Conservation (phyloP, 2,329 filamentous ascomycete genomes). For the Neofusicoccum laricinum region DNA sequence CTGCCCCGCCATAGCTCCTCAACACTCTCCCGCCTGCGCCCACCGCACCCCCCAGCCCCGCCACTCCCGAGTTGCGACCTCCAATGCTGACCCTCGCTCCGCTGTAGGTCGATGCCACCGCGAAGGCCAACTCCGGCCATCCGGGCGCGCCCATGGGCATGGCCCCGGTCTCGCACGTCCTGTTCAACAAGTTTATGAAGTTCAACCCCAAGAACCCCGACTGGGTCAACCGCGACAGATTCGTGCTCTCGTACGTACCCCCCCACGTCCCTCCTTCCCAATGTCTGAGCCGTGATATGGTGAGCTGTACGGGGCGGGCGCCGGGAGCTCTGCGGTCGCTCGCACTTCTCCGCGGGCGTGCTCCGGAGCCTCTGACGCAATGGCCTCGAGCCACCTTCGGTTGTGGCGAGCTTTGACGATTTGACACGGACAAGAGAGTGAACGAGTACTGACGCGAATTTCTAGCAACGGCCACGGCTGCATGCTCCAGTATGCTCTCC, state of each 20-base stretch:
- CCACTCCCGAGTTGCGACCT: not conserved
- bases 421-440: not conserved
- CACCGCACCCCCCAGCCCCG: not conserved
- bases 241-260: slow-evolving; percentile 89
- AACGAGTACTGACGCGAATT: not conserved
- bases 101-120: slow-evolving; percentile 90
- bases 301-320: not conserved
- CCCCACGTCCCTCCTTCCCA: not conserved
- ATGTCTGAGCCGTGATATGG: not conserved
- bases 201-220: slow-evolving; percentile 99
- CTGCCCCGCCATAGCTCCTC: slow-evolving; percentile 20
- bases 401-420: not conserved
- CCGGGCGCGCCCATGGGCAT: slow-evolving; percentile 97
- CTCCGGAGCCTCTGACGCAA: slow-evolving; percentile 9
- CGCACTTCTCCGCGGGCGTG: not conserved
- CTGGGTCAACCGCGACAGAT: slow-evolving; percentile 96
- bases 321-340: not conserved
- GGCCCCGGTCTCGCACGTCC: slow-evolving; percentile 92
- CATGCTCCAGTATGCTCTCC: slow-evolving; percentile 98
- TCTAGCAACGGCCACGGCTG: slow-evolving; percentile 93
- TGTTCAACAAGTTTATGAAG: slow-evolving; percentile 98
- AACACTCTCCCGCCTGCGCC: slow-evolving; percentile 20
- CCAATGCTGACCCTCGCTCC: slow-evolving; percentile 32
- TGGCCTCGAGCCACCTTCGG: slow-evolving; percentile 1
- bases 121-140: slow-evolving; percentile 94